A percentile compares a stretch with the other conserved stretches of the same genome.
phyloP scores from a whole-genome alignment of 352 stramenopile species.

The Globisporangium solare region DNA sequence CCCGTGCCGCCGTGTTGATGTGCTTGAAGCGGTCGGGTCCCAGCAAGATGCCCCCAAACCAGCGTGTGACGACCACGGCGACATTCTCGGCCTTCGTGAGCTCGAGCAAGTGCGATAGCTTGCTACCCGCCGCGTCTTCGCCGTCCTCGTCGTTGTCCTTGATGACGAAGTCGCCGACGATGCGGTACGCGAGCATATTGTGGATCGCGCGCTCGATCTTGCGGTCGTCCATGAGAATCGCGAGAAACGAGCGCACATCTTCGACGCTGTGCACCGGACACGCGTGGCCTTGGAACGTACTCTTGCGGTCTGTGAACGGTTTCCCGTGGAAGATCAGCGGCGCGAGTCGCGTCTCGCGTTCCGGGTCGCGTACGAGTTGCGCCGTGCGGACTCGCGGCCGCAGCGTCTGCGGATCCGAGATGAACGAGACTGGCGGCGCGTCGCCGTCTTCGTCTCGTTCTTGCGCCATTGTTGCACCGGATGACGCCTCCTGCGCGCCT shows the following conservation, averaged over 20 bases:
- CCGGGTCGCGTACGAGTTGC: conserved; percentile 45
- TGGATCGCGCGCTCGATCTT: conserved; percentile 83
- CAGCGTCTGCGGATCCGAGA: conserved; percentile 50
- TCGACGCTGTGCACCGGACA: conserved; percentile 59
- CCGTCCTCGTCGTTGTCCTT: conserved; percentile 89
- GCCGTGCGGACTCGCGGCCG: conserved; percentile 60
- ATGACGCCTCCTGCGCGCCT: too few relatives aligned
- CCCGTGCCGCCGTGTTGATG: conserved; percentile 68
- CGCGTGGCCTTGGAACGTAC: conserved; percentile 74
- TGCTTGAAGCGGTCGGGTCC: conserved; percentile 87
- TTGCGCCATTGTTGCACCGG: conserved; percentile 3
- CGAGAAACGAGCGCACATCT: conserved; percentile 76
- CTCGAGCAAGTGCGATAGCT: conserved; percentile 78
- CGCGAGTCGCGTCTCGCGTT: conserved; percentile 46
- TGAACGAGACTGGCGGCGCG: conserved; percentile 27
- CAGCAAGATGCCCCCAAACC: conserved; percentile 81
- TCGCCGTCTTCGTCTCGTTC: conserved; percentile 10
- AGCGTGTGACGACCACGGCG: conserved; percentile 78
- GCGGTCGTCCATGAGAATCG: conserved; percentile 69
- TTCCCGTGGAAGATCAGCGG: conserved; percentile 67
- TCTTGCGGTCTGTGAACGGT: conserved; percentile 76
- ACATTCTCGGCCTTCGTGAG: conserved; percentile 78
- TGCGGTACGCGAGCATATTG: conserved; percentile 88
- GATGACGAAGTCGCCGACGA: conserved; percentile 58
- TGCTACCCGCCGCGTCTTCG: conserved; percentile 75